Evolutionary conservation across 495 filamentous ascomycete species (phyloP).

Genomic region (Penicillium turbatum): DNA sequence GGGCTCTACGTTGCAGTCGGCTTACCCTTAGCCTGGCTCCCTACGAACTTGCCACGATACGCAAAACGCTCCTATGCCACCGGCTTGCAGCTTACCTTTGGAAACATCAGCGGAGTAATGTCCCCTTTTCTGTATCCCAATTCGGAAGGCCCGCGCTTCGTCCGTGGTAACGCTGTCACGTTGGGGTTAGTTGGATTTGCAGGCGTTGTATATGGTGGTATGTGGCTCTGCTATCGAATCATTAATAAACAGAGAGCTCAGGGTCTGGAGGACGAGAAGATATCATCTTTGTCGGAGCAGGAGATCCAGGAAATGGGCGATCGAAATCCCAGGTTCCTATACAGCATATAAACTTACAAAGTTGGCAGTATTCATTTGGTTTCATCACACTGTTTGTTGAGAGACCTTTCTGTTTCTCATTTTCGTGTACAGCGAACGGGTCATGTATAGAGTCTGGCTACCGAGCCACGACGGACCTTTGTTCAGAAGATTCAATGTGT

Average conservation of each 20-base stretch:
- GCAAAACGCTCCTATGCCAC: slow-evolving; percentile 68
- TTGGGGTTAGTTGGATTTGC: slow-evolving; percentile 44
- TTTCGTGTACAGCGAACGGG: too few relatives aligned
- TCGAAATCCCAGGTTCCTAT: slow-evolving; percentile 57
- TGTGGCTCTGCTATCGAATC: slow-evolving; percentile 52
- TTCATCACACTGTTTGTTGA: too few relatives aligned
- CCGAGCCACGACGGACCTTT: too few relatives aligned
- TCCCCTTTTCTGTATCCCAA: slow-evolving; percentile 52
- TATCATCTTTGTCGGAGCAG: slow-evolving; percentile 56
- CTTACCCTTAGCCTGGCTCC: slow-evolving; percentile 64
- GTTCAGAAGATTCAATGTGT: too few relatives aligned
- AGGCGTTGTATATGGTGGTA: slow-evolving; percentile 41
- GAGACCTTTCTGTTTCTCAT: too few relatives aligned
- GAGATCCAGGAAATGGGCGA: slow-evolving; percentile 68
- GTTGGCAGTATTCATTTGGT: background rate
- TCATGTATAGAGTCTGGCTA: too few relatives aligned
- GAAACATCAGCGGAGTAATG: slow-evolving; percentile 67
- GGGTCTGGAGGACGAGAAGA: slow-evolving; percentile 50
- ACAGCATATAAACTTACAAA: slow-evolving; percentile 33
- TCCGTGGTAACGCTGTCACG: slow-evolving; percentile 42
- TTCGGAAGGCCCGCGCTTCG: slow-evolving; percentile 38
- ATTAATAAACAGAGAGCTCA: slow-evolving; percentile 53
- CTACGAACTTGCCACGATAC: slow-evolving; percentile 57
- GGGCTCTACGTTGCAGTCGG: slow-evolving; percentile 69
- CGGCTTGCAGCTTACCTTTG: slow-evolving; percentile 62